Conservation (phyloP, 1,284 basidiomycete genomes). For the Pterulicium gracile region DNA sequence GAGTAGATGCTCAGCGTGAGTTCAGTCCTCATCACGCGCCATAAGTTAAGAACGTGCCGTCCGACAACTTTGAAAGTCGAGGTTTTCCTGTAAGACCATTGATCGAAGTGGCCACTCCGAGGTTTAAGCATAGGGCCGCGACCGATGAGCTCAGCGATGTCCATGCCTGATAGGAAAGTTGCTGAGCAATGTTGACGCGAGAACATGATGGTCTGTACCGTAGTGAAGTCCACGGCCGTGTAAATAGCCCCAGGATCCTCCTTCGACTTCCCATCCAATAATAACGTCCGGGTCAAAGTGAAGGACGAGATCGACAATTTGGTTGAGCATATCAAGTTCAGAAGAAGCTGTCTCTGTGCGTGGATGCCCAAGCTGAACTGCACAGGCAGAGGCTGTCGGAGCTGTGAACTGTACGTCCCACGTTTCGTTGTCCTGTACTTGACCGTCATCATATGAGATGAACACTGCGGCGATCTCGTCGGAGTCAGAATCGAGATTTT, state of each 20-base stretch:
- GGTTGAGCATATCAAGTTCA: slow-evolving; percentile 82
- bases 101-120: slow-evolving; percentile 35
- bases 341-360: slow-evolving; percentile 7
- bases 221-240: slow-evolving; percentile 54
- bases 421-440: not conserved
- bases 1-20: slow-evolving; percentile 74
- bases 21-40: slow-evolving; percentile 88
- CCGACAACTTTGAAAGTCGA: slow-evolving; percentile 82
- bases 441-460: slow-evolving; percentile 45
- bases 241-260: slow-evolving; percentile 86
- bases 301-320: slow-evolving; percentile 65
- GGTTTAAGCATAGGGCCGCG: slow-evolving; percentile 37
- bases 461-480: slow-evolving; percentile 45
- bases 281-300: slow-evolving; percentile 87
- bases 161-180: slow-evolving; percentile 38
- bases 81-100: slow-evolving; percentile 69
- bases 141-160: slow-evolving; percentile 57
- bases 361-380: slow-evolving; percentile 22
- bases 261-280: slow-evolving; percentile 88
- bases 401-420: not conserved
- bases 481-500: slow-evolving; percentile 56
- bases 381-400: slow-evolving; percentile 42
- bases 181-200: no score
- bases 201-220: slow-evolving; percentile 37
- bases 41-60: slow-evolving; percentile 86